Evolutionary conservation across 352 stramenopile genomes (phyloP), one percentile per base, ranked within the genome.

Genomic region (Phytophthora aleatoria): DNA sequence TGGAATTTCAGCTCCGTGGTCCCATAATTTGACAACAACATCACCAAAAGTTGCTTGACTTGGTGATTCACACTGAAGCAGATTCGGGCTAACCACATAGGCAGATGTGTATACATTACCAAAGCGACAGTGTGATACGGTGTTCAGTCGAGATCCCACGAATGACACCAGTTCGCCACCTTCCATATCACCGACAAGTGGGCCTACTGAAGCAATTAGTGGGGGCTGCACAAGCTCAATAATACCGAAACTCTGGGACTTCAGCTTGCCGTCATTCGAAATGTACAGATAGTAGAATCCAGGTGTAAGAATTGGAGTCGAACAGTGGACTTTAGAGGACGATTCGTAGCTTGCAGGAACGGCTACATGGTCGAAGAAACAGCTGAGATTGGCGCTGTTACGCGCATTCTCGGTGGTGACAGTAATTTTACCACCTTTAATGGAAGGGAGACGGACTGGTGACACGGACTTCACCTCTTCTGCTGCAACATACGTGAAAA

Each of bases 101-200:
- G 76, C 81, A 12, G 73, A 48, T 7, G 73, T 58, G 8, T 57
- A 33, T 1, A 56, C 48, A 2, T 48, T 50, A 13, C 83, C 87
- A 73, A 97, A 94, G n/a, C 72, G 61, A 61, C 91, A 97, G 52
- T 92, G 73, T 0, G 80, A 79, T 10, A 95, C 69, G 0, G 70
- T 38, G 24, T 88, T 63, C 2, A 95, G 67, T 20, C 82, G 64
- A 27, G 71, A 69, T 1, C 87, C 87, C 11, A 64, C 48, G n/a
- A 95, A 60, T 0, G 45, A 58, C 0, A 94, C 64, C 2, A 83
- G 20, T 24, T 76, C 31, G 0, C 83, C 84, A 10, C 86, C 84
- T 2, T 63, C 63, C 5, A 76, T 63, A 30, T 48, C 60, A 11
- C 70, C 70, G 12, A 61, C n/a, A 0, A 69, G 13, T 11, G 77